Evolutionary conservation across 257 asterid species (phyloP).

Genomic region (Solanum acaule): DNA sequence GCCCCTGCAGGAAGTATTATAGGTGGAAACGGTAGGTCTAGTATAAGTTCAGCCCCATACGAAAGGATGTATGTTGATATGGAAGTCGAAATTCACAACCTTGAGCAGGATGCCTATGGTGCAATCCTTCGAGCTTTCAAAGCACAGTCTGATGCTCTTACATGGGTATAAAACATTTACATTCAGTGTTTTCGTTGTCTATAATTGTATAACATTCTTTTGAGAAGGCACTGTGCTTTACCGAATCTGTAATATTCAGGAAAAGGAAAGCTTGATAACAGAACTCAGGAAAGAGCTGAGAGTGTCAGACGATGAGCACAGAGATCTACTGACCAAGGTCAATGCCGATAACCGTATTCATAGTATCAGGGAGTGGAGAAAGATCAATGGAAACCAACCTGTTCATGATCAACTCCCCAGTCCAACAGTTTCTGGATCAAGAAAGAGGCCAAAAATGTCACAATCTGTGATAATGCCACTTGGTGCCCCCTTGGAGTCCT

Average conservation of each 20-base stretch:
- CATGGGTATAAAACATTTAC: slow-evolving; percentile 62
- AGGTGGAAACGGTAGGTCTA: slow-evolving; percentile 42
- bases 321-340: slow-evolving; percentile 74
- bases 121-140: slow-evolving; percentile 93
- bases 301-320: slow-evolving; percentile 96
- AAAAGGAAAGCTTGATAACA: slow-evolving; percentile 92
- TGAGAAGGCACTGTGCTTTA: neutral
- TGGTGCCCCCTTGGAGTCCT: slow-evolving; percentile 33
- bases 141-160: slow-evolving; percentile 97
- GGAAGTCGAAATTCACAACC: slow-evolving; percentile 80
- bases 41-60: slow-evolving; percentile 32
- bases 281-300: slow-evolving; percentile 93
- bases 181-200: neutral
- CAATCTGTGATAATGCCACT: slow-evolving; percentile 41
- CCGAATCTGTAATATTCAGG: slow-evolving; percentile 36
- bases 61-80: slow-evolving; percentile 57
- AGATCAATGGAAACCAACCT: slow-evolving; percentile 58
- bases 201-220: neutral
- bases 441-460: slow-evolving; percentile 51
- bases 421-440: slow-evolving; percentile 59
- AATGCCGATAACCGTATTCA: slow-evolving; percentile 80
- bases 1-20: slow-evolving; percentile 31
- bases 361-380: slow-evolving; percentile 97
- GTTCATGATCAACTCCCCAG: slow-evolving; percentile 47
- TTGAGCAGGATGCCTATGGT: slow-evolving; percentile 94